Percentiles rank a stretch among this genome's conserved stretches.
Conservation (phyloP, 176 grass and related monocot species). For the Carex littledalei region DNA sequence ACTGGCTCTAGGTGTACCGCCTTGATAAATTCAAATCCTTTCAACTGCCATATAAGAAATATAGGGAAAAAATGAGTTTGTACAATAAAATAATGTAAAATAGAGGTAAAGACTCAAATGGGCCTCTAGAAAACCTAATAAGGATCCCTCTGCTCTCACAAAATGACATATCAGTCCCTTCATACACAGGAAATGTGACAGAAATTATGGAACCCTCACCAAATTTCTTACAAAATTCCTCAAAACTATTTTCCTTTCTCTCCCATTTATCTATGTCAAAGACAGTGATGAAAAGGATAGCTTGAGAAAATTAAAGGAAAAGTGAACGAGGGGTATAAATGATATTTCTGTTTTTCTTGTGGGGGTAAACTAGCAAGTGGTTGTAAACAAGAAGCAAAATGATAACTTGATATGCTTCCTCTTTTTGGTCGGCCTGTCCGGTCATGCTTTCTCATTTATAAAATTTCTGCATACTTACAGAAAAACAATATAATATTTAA, state of each 20-base stretch:
- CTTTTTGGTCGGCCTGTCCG: background rate
- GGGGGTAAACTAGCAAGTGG: background rate
- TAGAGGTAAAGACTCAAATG: background rate
- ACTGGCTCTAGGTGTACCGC: constrained; percentile 66
- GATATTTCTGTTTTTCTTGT: background rate
- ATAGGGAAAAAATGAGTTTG: background rate
- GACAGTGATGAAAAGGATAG: background rate
- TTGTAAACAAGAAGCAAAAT: background rate
- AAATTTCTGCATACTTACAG: background rate
- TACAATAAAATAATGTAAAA: background rate
- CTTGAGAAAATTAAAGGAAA: background rate
- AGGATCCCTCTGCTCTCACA: background rate
- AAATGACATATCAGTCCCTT: background rate
- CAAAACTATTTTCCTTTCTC: background rate
- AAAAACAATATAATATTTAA: background rate
- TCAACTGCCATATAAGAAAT: constrained; percentile 53
- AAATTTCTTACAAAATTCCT: background rate
- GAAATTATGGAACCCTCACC: background rate
- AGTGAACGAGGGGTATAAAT: background rate
- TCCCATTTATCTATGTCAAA: background rate
- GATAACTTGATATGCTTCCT: background rate
- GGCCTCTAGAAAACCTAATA: background rate
- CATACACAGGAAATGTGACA: background rate
- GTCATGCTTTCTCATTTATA: background rate
- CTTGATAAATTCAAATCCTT: constrained; percentile 74